phyloP scores from a whole-genome alignment of 495 filamentous ascomycete species.

The Xylaria cubensis region DNA sequence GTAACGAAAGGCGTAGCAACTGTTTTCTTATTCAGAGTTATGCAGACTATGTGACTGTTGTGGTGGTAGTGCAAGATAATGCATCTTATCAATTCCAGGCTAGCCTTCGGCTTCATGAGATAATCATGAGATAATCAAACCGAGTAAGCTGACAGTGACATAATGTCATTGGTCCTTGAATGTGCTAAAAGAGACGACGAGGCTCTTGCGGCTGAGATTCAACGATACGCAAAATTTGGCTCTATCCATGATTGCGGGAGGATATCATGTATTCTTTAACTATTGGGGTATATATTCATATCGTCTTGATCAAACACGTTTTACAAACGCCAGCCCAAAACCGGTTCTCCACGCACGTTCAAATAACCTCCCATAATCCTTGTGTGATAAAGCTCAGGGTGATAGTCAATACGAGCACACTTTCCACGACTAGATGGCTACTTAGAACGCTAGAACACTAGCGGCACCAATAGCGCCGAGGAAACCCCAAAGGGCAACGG shows the following conservation, averaged over 20 bases:
- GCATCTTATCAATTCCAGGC: not conserved
- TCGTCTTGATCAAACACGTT: not conserved
- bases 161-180: not conserved
- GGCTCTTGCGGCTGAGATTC: not conserved
- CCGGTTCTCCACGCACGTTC: not conserved
- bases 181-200: not conserved
- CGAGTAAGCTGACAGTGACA: not conserved
- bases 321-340: conserved; percentile 17
- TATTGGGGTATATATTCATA: conserved; percentile 20
- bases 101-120: not conserved
- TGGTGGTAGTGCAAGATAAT: not conserved
- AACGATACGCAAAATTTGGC: not conserved
- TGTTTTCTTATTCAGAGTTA: not conserved
- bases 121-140: not conserved
- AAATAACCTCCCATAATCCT: not conserved
- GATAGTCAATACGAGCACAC: not conserved
- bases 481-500: conserved; percentile 25
- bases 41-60: not conserved
- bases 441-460: conserved; percentile 12
- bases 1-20: not conserved
- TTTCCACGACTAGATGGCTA: not conserved
- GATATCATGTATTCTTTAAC: not conserved
- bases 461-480: conserved; percentile 17
- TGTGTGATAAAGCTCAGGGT: not conserved
- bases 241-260: not conserved